A percentile compares a stretch with the other conserved stretches of the same genome.
Conservation (phyloP, 2,329 filamentous ascomycete species). For the Pezicula rhizophila region DNA sequence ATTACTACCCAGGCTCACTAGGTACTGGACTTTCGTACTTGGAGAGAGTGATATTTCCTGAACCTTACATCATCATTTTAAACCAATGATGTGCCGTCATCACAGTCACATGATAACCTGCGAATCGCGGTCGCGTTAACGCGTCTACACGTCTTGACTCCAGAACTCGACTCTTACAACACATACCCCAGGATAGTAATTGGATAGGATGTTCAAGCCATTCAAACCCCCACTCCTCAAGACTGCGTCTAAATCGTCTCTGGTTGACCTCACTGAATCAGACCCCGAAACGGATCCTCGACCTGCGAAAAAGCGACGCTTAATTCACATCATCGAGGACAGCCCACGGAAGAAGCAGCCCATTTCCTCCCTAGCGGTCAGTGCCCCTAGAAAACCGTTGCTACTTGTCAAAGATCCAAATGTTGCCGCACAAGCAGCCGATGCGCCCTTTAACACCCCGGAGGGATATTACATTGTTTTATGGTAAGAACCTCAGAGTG, state of each 20-base stretch:
- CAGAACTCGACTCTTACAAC: neutral
- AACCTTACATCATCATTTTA: no score
- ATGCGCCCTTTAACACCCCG: slow-evolving; percentile 2
- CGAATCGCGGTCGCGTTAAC: neutral
- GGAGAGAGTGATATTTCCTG: no score
- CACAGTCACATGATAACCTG: neutral
- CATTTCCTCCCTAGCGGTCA: slow-evolving; percentile 13
- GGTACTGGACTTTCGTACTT: no score
- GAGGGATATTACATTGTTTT: slow-evolving; percentile 28
- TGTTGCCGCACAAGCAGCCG: neutral
- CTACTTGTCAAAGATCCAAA: slow-evolving; percentile 20
- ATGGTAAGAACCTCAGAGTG: slow-evolving; percentile 17
- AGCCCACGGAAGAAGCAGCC: slow-evolving; percentile 8
- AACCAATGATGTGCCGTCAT: no score
- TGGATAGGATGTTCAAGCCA: slow-evolving; percentile 25
- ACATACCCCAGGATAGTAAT: neutral
- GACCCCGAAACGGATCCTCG: slow-evolving; percentile 15
- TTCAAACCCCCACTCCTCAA: slow-evolving; percentile 26
- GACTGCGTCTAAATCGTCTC: slow-evolving; percentile 9
- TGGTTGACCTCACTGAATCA: slow-evolving; percentile 11
- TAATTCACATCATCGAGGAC: slow-evolving; percentile 21
- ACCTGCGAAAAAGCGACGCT: slow-evolving; percentile 21
- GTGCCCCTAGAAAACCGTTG: slow-evolving; percentile 25
- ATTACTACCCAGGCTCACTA: no score
- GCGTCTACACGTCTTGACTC: neutral